These are phyloP conservation scores for Fusarium burgessii DNA, from an alignment of 2,329 filamentous ascomycete genomes.

Conservation along the genomic window DNA sequence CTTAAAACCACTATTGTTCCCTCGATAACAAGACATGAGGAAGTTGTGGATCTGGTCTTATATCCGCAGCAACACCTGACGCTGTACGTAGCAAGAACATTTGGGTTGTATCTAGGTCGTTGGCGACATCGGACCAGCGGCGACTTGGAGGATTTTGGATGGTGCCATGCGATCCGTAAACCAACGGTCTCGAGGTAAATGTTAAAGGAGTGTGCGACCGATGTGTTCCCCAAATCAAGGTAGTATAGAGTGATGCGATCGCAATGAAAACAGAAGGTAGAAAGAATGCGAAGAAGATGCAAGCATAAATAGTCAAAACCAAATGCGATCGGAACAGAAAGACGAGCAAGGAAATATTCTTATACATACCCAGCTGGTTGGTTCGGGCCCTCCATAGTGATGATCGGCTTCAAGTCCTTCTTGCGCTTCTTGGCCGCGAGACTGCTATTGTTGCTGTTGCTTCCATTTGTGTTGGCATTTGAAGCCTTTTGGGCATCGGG, in stretches of 20 bases:
- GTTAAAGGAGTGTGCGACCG: neutral
- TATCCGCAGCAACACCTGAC: neutral
- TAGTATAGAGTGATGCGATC: neutral
- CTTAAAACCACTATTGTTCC: slow-evolving; percentile 16
- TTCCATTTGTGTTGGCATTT: slow-evolving; percentile 47
- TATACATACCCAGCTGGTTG: slow-evolving; percentile 53
- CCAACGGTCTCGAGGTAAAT: neutral
- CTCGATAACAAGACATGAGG: slow-evolving; percentile 2
- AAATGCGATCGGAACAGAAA: slow-evolving; percentile 6
- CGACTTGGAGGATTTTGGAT: neutral
- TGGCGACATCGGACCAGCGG: slow-evolving; percentile 5
- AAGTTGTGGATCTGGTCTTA: neutral
- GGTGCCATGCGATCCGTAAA: neutral
- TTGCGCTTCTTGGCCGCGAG: slow-evolving; percentile 74
- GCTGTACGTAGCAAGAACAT: slow-evolving; percentile 2
- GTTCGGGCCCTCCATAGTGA: slow-evolving; percentile 72
- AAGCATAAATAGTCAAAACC: neutral
- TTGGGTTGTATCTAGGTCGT: slow-evolving; percentile 12
- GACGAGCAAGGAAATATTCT: neutral
- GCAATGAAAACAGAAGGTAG: slow-evolving; percentile 1
- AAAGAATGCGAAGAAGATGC: neutral
- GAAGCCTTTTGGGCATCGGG: slow-evolving; percentile 50
- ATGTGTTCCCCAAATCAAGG: neutral
- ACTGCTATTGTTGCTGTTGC: slow-evolving; percentile 44
- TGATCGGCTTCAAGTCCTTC: slow-evolving; percentile 82